Conservation (phyloP, 139 green algal species). For the Chlorella sp. region DNA sequence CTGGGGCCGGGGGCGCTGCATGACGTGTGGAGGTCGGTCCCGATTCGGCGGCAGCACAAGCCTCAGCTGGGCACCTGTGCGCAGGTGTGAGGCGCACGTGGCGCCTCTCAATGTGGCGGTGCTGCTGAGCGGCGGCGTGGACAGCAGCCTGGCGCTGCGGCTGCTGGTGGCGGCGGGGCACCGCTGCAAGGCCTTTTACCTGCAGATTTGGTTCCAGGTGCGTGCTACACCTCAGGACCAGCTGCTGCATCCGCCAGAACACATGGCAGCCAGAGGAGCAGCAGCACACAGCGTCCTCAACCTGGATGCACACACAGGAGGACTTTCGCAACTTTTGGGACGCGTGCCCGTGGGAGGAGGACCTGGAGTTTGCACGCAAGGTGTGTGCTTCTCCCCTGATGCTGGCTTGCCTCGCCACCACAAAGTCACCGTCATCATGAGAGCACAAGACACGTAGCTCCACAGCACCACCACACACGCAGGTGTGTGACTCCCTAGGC, state of each 20-base stretch:
- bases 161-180: constrained; percentile 81
- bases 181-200: constrained; percentile 77
- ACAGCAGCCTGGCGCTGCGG: constrained; percentile 88
- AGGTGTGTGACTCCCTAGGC: constrained; percentile 62
- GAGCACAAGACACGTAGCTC: too few relatives aligned
- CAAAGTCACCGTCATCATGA: too few relatives aligned
- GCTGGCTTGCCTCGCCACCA: too few relatives aligned
- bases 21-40: not conserved
- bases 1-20: not conserved
- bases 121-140: constrained; percentile 91
- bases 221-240: constrained; percentile 7
- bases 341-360: constrained; percentile 95
- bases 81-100: not conserved
- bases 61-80: too few relatives aligned
- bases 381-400: too few relatives aligned
- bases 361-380: constrained; percentile 78
- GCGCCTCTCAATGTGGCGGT: constrained; percentile 58
- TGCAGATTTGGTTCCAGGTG: constrained; percentile 93
- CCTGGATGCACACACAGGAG: constrained; percentile 54
- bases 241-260: not conserved
- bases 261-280: constrained; percentile 38
- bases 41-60: not conserved
- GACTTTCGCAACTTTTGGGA: constrained; percentile 97
- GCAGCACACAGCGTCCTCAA: too few relatives aligned
- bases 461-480: too few relatives aligned